Evolutionary conservation across 78 protist species (phyloP), one percentile per base, ranked within the genome.

Genomic region (Dictyostelium purpureum): DNA sequence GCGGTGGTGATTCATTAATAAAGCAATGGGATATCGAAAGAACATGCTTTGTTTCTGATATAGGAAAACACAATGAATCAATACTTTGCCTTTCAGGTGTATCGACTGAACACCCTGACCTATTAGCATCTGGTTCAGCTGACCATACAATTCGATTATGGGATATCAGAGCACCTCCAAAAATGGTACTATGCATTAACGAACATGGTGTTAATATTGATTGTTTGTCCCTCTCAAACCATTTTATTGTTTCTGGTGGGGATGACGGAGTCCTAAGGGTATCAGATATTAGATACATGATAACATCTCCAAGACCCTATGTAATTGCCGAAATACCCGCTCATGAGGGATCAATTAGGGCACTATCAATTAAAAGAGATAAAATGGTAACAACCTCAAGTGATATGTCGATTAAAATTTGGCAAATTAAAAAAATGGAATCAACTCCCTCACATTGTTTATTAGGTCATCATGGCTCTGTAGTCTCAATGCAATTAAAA

Each of bases 401-500:
- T 24, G 89, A 81, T 38, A 77, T 40, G 73, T 10, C 35, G 2
- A 18, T 81, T n/a, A 81, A 65, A 37, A 35, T 81, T 26, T 81
- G 89, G 89, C 38, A 81, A 11, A 59, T 35, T 16, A 18, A 10
- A 71, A 14, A 21, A 51, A 26, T n/a, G 18, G 11, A 28, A n/a
- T 6, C 5, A 12, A 31, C 6, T 5, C 87, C 87, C 11, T 24
- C 19, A 12, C 52, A 59, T 4, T 59, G 52, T 14, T 26, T 81
- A 37, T 10, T 47, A 33, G 89, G 89, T 16, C 89, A 81, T 51
- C 66, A 54, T 24, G 89, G 89, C n/a, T 67, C 89, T 0, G 37
- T 81, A 6, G 67, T 81, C 10, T 51, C 77, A 26, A 69, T 81
- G 61, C 67, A 51, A 52, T 81, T 81, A 14, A 54, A 47, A 16